Evolutionary conservation across 2,329 filamentous ascomycete genomes (phyloP).

Genomic region (Teratosphaeria destructans): DNA sequence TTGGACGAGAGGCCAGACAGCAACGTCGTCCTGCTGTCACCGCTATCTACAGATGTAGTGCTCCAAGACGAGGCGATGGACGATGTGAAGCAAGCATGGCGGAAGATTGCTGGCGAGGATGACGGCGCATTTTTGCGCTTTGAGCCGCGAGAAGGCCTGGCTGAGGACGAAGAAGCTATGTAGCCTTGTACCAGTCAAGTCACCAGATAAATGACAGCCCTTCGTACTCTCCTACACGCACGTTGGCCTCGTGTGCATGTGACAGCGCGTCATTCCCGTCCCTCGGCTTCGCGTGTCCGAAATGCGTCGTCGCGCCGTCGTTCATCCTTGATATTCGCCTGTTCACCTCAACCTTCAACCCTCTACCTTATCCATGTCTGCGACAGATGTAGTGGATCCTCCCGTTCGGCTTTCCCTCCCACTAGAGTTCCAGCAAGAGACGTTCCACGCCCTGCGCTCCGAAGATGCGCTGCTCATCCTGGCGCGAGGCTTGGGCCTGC

Average conservation of each 20-base stretch:
- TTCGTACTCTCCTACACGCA: background rate
- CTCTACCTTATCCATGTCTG: background rate
- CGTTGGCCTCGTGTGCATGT: background rate
- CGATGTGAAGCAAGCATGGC: constrained; percentile 61
- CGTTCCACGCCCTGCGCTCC: constrained; percentile 79
- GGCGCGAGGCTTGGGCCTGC: constrained; percentile 80
- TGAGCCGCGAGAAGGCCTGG: constrained; percentile 17
- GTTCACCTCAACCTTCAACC: background rate
- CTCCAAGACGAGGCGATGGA: constrained; percentile 64
- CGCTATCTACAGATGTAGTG: constrained; percentile 52
- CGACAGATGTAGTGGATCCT: constrained; percentile 1
- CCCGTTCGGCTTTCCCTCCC: constrained; percentile 76
- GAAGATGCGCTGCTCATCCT: constrained; percentile 93
- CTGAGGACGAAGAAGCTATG: constrained; percentile 3
- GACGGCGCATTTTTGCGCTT: constrained; percentile 64
- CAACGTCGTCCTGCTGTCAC: constrained; percentile 36
- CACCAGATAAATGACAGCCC: background rate
- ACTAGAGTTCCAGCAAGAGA: constrained; percentile 83
- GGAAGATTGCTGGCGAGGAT: constrained; percentile 45
- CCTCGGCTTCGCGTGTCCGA: background rate
- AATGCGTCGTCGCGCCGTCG: background rate
- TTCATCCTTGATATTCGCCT: background rate
- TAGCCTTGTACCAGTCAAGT: background rate
- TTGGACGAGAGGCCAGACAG: background rate
- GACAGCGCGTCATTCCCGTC: background rate